phyloP scores from a whole-genome alignment of 345 rosid genomes.

The Murraya koenigii region DNA sequence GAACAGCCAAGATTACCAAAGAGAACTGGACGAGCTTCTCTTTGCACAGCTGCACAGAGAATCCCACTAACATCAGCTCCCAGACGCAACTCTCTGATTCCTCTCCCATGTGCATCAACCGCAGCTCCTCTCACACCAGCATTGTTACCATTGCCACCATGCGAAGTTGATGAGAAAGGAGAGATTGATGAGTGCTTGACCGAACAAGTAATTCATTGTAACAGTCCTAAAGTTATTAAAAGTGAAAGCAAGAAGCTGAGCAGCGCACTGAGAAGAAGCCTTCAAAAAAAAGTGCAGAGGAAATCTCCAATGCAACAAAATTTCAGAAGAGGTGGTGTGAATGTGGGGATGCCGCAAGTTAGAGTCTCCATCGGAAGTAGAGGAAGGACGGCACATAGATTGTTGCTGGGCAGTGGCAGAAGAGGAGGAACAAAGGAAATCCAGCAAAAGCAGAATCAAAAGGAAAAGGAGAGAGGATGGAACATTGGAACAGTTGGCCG shows the following conservation, averaged over 20 bases:
- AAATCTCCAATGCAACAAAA: constrained; percentile 66
- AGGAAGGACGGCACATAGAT: constrained; percentile 66
- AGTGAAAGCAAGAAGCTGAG: constrained; percentile 53
- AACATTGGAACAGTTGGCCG: constrained; percentile 39
- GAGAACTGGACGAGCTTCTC: constrained; percentile 75
- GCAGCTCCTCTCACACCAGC: constrained; percentile 27
- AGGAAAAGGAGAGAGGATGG: constrained; percentile 84
- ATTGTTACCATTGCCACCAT: constrained; percentile 27
- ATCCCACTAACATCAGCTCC: constrained; percentile 48
- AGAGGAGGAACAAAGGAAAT: constrained; percentile 53
- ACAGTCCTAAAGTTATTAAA: constrained; percentile 53
- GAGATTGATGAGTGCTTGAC: constrained; percentile 40
- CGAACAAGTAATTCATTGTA: constrained; percentile 38
- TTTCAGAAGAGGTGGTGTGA: constrained; percentile 66
- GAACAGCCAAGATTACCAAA: constrained; percentile 50
- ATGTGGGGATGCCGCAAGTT: constrained; percentile 81
- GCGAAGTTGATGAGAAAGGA: constrained; percentile 31
- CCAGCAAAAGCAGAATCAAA: constrained; percentile 50
- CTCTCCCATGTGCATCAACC: constrained; percentile 42
- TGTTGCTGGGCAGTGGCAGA: constrained; percentile 55
- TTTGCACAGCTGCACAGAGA: constrained; percentile 44
- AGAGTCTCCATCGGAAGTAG: constrained; percentile 83
- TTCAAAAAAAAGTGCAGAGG: constrained; percentile 57
- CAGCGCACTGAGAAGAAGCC: constrained; percentile 63
- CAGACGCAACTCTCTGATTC: constrained; percentile 76